These are phyloP conservation scores for Aegilops sharonensis DNA, from an alignment of 176 grass and related monocot species.

Conservation along the genomic window DNA sequence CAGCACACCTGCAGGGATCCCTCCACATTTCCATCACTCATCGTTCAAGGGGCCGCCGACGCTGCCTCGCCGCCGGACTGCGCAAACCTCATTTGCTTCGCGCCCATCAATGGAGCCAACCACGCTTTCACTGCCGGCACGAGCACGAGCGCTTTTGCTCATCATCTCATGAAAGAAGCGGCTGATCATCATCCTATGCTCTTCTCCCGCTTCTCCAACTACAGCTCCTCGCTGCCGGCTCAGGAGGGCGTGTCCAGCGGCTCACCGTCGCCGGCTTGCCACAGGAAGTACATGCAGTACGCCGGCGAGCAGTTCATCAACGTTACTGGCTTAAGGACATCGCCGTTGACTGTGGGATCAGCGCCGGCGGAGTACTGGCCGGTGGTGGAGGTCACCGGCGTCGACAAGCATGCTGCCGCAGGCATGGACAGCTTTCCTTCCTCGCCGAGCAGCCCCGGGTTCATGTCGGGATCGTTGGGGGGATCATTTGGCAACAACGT, in stretches of 20 bases:
- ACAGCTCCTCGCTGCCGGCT: neutral
- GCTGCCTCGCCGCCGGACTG: neutral
- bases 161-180: neutral
- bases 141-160: neutral
- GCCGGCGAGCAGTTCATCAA: neutral
- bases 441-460: slow-evolving; percentile 39
- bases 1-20: slow-evolving; percentile 74
- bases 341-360: slow-evolving; percentile 32
- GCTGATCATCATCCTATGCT: neutral
- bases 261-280: neutral
- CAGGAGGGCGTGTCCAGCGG: slow-evolving; percentile 8
- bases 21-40: slow-evolving; percentile 39
- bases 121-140: neutral
- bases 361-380: slow-evolving; percentile 23
- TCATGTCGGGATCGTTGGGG: slow-evolving; percentile 19
- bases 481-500: slow-evolving; percentile 19
- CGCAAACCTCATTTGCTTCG: slow-evolving; percentile 60
- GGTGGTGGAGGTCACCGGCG: neutral
- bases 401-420: neutral
- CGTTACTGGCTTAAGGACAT: neutral
- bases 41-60: slow-evolving; percentile 21
- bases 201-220: neutral
- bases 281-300: neutral
- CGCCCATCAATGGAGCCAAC: neutral
- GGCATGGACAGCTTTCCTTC: slow-evolving; percentile 43